A percentile compares a stretch with the other conserved stretches of the same genome.
phyloP scores from a whole-genome alignment of 805 yeast genomes.

The Hanseniaspora jakobsenii region DNA sequence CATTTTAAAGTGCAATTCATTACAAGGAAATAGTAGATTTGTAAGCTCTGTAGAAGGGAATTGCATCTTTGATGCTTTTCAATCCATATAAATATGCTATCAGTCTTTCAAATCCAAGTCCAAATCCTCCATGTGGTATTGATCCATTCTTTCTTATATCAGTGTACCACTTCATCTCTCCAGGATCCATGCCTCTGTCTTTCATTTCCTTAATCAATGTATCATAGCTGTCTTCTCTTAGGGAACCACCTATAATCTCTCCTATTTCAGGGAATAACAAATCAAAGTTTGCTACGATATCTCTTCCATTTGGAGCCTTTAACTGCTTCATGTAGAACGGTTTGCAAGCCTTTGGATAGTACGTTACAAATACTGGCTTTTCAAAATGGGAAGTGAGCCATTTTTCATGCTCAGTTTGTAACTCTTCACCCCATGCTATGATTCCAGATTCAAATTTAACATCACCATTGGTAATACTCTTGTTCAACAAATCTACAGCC shows the following conservation, averaged over 20 bases:
- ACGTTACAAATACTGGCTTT: constrained; percentile 77
- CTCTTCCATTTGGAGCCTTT: constrained; percentile 23
- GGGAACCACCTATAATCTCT: constrained; percentile 86
- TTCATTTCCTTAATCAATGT: constrained; percentile 40
- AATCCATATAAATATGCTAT: constrained; percentile 60
- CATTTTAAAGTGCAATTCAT: neutral
- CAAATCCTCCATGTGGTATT: constrained; percentile 94
- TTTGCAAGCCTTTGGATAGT: constrained; percentile 67
- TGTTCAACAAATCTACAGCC: constrained; percentile 48
- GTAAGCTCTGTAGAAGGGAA: constrained; percentile 74
- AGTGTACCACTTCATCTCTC: constrained; percentile 63
- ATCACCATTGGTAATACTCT: constrained; percentile 24
- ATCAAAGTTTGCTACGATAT: constrained; percentile 83
- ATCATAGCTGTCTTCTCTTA: constrained; percentile 62
- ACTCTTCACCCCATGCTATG: constrained; percentile 53
- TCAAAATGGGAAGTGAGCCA: constrained; percentile 59
- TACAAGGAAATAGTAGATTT: constrained; percentile 30
- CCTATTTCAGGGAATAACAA: constrained; percentile 83
- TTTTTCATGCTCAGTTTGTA: constrained; percentile 82
- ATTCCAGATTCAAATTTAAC: constrained; percentile 28
- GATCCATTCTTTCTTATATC: constrained; percentile 63
- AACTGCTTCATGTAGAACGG: constrained; percentile 79
- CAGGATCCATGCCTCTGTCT: constrained; percentile 44
- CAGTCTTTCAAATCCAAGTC: constrained; percentile 84
- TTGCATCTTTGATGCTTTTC: constrained; percentile 65